A percentile compares a stretch with the other conserved stretches of the same genome.
phyloP scores from a whole-genome alignment of 495 filamentous ascomycete species.

The Lindgomyces ingoldianus region DNA sequence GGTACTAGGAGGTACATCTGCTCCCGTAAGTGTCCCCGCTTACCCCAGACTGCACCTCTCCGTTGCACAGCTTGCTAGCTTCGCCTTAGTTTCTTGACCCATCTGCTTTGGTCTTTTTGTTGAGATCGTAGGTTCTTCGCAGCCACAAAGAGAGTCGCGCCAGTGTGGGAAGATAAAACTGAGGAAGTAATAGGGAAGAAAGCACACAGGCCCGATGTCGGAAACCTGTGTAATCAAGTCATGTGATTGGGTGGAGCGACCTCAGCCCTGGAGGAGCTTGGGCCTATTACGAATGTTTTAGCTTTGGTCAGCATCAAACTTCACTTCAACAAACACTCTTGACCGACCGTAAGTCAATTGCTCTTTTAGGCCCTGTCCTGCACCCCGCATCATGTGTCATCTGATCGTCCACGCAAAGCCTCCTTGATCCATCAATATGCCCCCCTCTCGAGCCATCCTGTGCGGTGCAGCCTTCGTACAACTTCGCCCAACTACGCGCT shows the following conservation, averaged over 20 bases:
- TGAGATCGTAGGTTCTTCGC: conserved; percentile 13
- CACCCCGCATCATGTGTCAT: conserved; percentile 7
- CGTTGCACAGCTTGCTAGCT: conserved; percentile 11
- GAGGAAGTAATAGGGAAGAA: not conserved
- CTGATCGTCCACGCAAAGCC: not conserved
- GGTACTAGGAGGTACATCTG: conserved; percentile 24
- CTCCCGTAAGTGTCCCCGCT: not conserved
- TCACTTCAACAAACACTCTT: not conserved
- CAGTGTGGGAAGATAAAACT: not conserved
- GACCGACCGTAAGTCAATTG: conserved; percentile 8
- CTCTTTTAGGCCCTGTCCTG: not conserved
- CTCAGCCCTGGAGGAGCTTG: conserved; percentile 7
- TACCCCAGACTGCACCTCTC: conserved; percentile 15
- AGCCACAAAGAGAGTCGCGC: not conserved
- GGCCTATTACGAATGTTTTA: conserved; percentile 22
- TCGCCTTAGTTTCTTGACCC: not conserved
- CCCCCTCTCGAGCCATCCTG: conserved; percentile 31
- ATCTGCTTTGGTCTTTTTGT: conserved; percentile 4
- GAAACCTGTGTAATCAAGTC: conserved; percentile 1
- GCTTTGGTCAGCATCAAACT: not conserved
- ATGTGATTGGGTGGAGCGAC: conserved; percentile 7
- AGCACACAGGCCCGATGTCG: not conserved
- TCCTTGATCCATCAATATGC: conserved; percentile 13
- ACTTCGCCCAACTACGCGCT: conserved; percentile 17
- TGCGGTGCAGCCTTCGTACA: conserved; percentile 19